These are phyloP conservation scores for Skeletonema tropicum DNA, from an alignment of 108 stramenopile species.

Conservation along the genomic window DNA sequence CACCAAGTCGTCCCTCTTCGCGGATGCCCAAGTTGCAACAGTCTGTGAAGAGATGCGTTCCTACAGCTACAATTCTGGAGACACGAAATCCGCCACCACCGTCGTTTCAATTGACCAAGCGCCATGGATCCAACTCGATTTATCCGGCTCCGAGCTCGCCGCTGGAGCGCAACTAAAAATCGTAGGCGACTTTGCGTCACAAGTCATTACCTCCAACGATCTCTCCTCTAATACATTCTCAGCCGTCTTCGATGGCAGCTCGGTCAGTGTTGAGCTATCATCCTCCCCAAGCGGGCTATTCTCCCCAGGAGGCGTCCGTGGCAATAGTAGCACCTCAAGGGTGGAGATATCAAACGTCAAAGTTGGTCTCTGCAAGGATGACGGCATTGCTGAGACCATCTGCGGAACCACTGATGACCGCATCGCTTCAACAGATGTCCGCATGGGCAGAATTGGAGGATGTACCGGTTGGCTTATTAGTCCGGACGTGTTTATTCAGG, in stretches of 20 bases:
- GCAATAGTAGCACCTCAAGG: background rate
- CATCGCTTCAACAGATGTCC: slow-evolving; percentile 4
- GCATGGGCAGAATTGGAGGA: background rate
- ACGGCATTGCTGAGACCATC: background rate
- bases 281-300: too few relatives aligned
- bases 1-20: too few relatives aligned
- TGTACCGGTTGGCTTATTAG: slow-evolving; percentile 15
- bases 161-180: background rate
- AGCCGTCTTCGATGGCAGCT: slow-evolving; percentile 1
- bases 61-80: background rate
- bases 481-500: background rate
- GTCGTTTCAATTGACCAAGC: slow-evolving; percentile 2
- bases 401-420: slow-evolving; percentile 4
- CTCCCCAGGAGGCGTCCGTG: background rate
- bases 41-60: background rate
- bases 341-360: background rate
- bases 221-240: background rate
- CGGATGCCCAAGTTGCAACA: background rate
- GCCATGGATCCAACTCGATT: slow-evolving; percentile 11
- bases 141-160: background rate
- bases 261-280: slow-evolving; percentile 1
- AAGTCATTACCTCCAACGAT: background rate
- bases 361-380: background rate
- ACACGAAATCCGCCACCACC: background rate
- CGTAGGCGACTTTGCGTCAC: background rate